Evolutionary conservation across 2,329 filamentous ascomycete species (phyloP).

Genomic region (Rhytidhysteron rufulum): DNA sequence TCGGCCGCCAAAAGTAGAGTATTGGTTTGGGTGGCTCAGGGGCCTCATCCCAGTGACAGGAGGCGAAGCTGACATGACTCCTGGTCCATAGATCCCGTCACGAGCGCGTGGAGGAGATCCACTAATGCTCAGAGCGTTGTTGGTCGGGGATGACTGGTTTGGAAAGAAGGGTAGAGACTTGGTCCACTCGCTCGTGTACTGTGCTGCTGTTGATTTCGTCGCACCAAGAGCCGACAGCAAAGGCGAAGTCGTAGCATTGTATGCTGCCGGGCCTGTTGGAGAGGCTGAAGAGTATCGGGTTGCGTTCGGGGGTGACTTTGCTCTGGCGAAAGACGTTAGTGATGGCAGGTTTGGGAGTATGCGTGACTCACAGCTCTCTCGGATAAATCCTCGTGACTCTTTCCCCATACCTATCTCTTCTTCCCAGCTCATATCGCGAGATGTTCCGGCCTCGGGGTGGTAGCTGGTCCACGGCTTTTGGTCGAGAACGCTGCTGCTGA

Average conservation of each 20-base stretch:
- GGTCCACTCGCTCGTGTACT: slow-evolving; percentile 45
- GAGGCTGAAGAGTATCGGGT: slow-evolving; percentile 33
- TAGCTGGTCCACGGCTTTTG: slow-evolving; percentile 30
- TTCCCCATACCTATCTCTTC: slow-evolving; percentile 35
- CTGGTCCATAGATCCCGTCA: slow-evolving; percentile 32
- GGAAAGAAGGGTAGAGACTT: slow-evolving; percentile 41
- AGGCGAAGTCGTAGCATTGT: slow-evolving; percentile 37
- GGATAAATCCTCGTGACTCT: slow-evolving; percentile 39
- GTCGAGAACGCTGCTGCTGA: slow-evolving; percentile 31
- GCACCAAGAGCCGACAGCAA: slow-evolving; percentile 37
- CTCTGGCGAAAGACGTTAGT: slow-evolving; percentile 18
- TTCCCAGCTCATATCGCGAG: slow-evolving; percentile 40
- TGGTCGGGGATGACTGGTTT: slow-evolving; percentile 36
- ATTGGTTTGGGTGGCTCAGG: slow-evolving; percentile 47
- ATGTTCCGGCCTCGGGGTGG: slow-evolving; percentile 33
- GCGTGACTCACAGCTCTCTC: slow-evolving; percentile 38
- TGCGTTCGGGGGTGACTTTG: slow-evolving; percentile 32
- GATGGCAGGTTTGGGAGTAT: background rate
- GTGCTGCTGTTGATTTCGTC: slow-evolving; percentile 31
- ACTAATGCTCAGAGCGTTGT: slow-evolving; percentile 41
- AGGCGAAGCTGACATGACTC: slow-evolving; percentile 37
- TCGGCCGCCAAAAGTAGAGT: slow-evolving; percentile 39
- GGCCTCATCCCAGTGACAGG: slow-evolving; percentile 26
- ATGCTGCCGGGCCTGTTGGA: slow-evolving; percentile 21
- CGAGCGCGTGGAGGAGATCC: slow-evolving; percentile 35